These are phyloP conservation scores for Marchantia paleacea DNA, from an alignment of 225 moss, liverwort and hornwort genomes.

Conservation along the genomic window DNA sequence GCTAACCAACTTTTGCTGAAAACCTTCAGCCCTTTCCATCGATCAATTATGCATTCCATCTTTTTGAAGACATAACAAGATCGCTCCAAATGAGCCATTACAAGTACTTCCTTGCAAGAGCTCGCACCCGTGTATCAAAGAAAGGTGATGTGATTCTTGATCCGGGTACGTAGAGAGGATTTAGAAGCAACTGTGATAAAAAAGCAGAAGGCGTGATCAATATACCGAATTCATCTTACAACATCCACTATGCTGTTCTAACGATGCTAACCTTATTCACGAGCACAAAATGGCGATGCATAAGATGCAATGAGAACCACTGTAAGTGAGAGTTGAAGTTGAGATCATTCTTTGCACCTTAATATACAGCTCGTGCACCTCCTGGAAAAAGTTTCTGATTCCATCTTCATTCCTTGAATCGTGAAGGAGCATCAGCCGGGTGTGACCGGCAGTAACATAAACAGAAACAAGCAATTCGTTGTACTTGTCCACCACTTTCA, in stretches of 20 bases:
- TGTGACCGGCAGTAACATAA: conserved; percentile 91
- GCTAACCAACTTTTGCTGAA: too few species aligned
- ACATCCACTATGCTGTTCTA: neutral
- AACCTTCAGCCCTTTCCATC: too few species aligned
- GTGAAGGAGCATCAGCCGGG: conserved; percentile 87
- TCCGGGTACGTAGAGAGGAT: conserved; percentile 87
- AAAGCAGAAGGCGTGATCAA: neutral
- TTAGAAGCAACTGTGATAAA: conserved; percentile 69
- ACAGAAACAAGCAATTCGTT: conserved; percentile 88
- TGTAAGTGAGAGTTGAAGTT: neutral
- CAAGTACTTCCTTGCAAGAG: conserved; percentile 81
- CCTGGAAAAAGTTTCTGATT: conserved; percentile 92
- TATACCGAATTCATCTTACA: too few species aligned
- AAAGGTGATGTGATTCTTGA: conserved; percentile 81
- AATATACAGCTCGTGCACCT: conserved; percentile 93
- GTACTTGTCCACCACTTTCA: conserved; percentile 94
- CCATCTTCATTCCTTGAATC: conserved; percentile 97
- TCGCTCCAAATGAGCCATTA: conserved; percentile 24
- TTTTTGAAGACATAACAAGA: neutral
- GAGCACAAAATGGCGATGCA: neutral
- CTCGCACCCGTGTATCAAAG: conserved; percentile 77
- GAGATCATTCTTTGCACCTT: conserved; percentile 47
- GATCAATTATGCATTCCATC: too few species aligned
- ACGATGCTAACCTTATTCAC: neutral
- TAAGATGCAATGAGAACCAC: neutral